Conservation (phyloP, 805 yeast genomes). For the Myxozyma kluyveri region DNA sequence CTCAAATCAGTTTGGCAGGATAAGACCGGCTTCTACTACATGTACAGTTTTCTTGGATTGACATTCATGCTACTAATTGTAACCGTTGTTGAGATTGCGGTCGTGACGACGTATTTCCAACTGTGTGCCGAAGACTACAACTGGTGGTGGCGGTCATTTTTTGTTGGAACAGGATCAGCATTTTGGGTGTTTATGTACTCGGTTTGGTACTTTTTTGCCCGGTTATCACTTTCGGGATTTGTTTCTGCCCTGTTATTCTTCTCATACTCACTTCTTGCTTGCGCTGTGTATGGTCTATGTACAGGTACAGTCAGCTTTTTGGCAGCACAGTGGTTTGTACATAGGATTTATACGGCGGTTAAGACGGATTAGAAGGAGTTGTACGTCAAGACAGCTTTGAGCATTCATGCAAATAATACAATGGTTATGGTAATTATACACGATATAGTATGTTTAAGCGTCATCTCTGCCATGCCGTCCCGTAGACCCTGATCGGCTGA, state of each 20-base stretch:
- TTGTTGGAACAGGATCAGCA: slow-evolving; percentile 68
- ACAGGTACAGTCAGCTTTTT: slow-evolving; percentile 74
- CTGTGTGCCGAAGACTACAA: slow-evolving; percentile 54
- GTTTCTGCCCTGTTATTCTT: slow-evolving; percentile 67
- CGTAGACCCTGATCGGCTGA: too few species aligned
- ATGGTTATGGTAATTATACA: too few species aligned
- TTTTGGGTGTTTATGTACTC: slow-evolving; percentile 68
- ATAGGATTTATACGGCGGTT: slow-evolving; percentile 56
- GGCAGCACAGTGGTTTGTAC: slow-evolving; percentile 64
- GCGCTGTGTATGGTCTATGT: slow-evolving; percentile 60
- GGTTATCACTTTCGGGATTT: slow-evolving; percentile 61
- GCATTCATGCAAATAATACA: too few species aligned
- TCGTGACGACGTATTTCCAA: slow-evolving; percentile 64
- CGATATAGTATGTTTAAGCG: too few species aligned
- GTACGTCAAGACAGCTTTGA: too few species aligned
- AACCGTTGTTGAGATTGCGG: slow-evolving; percentile 67
- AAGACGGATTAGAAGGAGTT: slow-evolving; percentile 49
- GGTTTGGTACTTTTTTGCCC: slow-evolving; percentile 58
- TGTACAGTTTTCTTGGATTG: slow-evolving; percentile 71
- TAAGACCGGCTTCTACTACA: slow-evolving; percentile 71
- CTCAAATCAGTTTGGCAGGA: slow-evolving; percentile 78
- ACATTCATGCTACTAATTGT: slow-evolving; percentile 59
- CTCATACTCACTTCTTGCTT: slow-evolving; percentile 65
- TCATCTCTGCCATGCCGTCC: too few species aligned
- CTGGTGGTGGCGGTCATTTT: slow-evolving; percentile 85